Conservation (phyloP, 345 rosid species). For the Citrus glauca region DNA sequence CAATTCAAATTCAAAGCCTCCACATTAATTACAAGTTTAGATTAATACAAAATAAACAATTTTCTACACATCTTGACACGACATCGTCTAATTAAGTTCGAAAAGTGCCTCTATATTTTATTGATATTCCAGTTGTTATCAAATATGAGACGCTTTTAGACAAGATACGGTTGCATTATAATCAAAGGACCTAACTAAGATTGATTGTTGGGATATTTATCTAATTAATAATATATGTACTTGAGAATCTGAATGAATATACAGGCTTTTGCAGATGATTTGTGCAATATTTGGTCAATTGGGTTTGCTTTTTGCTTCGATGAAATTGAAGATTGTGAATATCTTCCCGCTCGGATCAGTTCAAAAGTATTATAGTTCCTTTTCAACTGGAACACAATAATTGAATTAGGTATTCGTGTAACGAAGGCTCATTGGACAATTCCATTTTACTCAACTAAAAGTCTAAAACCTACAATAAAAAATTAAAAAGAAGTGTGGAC, state of each 20-base stretch:
- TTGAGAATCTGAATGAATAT: neutral
- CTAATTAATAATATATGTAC: neutral
- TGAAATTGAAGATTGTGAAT: neutral
- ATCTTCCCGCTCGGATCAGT: neutral
- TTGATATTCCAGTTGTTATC: too few relatives aligned
- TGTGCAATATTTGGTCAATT: neutral
- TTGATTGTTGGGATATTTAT: neutral
- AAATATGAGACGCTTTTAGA: too few relatives aligned
- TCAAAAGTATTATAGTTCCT: neutral
- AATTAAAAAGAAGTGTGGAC: neutral
- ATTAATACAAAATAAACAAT: too few relatives aligned
- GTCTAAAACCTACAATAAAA: neutral
- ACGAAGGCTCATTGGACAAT: neutral
- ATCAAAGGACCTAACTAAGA: neutral
- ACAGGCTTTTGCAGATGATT: neutral
- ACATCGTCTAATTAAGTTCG: too few relatives aligned
- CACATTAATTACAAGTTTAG: too few relatives aligned
- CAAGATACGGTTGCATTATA: neutral
- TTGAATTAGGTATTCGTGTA: neutral
- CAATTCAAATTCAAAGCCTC: too few relatives aligned
- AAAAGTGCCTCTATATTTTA: too few relatives aligned
- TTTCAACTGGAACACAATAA: neutral
- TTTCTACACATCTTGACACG: too few relatives aligned
- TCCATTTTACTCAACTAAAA: neutral
- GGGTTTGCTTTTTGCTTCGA: neutral